Evolutionary conservation across 148 eudicot species (phyloP).

Genomic region (Chenopodium berlandieri): DNA sequence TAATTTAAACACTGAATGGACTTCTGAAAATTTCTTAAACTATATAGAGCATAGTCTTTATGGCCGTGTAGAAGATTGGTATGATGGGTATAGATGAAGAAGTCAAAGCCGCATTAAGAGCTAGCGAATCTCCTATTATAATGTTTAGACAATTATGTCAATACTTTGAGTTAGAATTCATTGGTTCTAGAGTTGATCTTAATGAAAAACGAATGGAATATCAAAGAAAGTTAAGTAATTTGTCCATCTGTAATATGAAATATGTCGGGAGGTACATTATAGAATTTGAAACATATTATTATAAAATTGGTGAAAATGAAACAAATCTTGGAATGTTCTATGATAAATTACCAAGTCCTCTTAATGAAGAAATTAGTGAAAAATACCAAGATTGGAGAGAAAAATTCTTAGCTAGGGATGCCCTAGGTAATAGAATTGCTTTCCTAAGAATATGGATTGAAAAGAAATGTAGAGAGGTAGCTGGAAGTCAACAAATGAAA

Average conservation of each 20-base stretch:
- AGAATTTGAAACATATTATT: not conserved
- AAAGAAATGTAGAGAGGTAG: not conserved
- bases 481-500: not conserved
- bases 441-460: not conserved
- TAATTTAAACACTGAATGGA: not conserved
- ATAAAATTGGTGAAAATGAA: not conserved
- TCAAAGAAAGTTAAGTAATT: not conserved
- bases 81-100: not conserved
- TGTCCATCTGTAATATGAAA: not conserved
- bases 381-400: not conserved
- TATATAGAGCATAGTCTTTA: not conserved
- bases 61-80: not conserved
- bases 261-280: not conserved
- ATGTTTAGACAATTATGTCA: too few relatives aligned
- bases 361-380: not conserved
- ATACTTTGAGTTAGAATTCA: too few relatives aligned
- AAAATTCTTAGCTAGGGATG: too few relatives aligned
- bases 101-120: too few relatives aligned
- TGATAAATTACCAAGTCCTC: too few relatives aligned
- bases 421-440: not conserved
- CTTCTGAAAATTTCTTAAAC: not conserved
- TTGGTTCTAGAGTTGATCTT: not conserved
- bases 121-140: too few relatives aligned
- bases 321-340: not conserved
- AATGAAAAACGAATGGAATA: not conserved